A percentile compares a stretch with the other conserved stretches of the same genome.
Conservation (phyloP, 352 stramenopile genomes). For the Phytophthora tentaculata region DNA sequence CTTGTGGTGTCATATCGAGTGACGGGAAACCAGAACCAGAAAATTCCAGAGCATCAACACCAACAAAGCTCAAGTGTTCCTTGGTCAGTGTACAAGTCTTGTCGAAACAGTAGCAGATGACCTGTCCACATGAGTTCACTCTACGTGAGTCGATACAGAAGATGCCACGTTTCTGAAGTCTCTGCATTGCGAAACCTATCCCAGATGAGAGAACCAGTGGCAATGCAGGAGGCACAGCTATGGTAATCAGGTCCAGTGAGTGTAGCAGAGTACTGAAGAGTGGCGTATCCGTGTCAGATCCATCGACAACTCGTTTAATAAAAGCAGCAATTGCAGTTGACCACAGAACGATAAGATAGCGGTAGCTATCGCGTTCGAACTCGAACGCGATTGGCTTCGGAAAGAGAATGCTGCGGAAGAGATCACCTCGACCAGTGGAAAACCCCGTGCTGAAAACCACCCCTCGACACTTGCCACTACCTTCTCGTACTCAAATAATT, state of each 20-base stretch:
- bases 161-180: slow-evolving; percentile 35
- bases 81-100: slow-evolving; percentile 72
- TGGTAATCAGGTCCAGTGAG: slow-evolving; percentile 59
- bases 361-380: slow-evolving; percentile 55
- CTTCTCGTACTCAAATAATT: slow-evolving; percentile 35
- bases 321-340: slow-evolving; percentile 41
- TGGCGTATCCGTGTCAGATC: slow-evolving; percentile 11
- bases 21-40: slow-evolving; percentile 3
- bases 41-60: slow-evolving; percentile 24
- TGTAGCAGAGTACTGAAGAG: slow-evolving; percentile 34
- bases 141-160: slow-evolving; percentile 53
- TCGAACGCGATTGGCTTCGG: slow-evolving; percentile 41
- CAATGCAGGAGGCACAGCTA: slow-evolving; percentile 55
- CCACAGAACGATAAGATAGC: slow-evolving; percentile 46
- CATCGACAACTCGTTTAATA: slow-evolving; percentile 39
- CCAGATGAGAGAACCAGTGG: slow-evolving; percentile 58
- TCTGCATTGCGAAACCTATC: slow-evolving; percentile 49
- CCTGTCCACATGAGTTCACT: slow-evolving; percentile 59
- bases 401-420: slow-evolving; percentile 52
- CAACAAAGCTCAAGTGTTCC: slow-evolving; percentile 50
- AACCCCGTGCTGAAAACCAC: slow-evolving; percentile 55
- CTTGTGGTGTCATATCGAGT: slow-evolving; percentile 13
- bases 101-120: slow-evolving; percentile 75
- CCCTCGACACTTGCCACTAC: slow-evolving; percentile 22
- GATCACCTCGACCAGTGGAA: slow-evolving; percentile 50